Evolutionary conservation across 768 basidiomycete genomes (phyloP).

Genomic region (Trametes sanguinea): DNA sequence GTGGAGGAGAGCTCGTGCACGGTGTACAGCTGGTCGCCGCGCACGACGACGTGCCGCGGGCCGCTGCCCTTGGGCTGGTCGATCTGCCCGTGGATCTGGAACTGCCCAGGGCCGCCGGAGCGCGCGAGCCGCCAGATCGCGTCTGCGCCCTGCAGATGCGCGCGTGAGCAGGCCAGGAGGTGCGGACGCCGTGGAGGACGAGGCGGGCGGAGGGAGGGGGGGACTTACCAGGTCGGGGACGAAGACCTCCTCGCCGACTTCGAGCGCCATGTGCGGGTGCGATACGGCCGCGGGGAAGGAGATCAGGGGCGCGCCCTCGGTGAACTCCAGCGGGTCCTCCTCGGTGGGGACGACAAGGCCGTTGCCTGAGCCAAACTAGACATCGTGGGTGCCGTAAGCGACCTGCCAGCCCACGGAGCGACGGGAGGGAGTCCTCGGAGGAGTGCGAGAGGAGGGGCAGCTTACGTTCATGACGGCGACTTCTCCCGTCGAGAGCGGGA

Average conservation of each 20-base stretch:
- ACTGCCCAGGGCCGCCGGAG: conserved; percentile 44
- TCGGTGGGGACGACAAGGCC: conserved; percentile 54
- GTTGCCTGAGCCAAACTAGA: conserved; percentile 57
- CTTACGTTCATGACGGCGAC: conserved; percentile 61
- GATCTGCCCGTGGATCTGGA: conserved; percentile 56
- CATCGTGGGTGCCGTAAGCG: neutral
- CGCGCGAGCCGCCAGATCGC: conserved; percentile 65
- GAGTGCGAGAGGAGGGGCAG: neutral
- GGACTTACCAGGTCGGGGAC: conserved; percentile 64
- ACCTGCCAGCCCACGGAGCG: too few species aligned
- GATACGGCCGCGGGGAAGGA: conserved; percentile 58
- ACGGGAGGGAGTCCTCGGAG: too few species aligned
- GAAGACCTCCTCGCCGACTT: conserved; percentile 57
- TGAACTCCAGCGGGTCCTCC: conserved; percentile 38
- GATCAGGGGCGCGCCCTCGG: conserved; percentile 40
- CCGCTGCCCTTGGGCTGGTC: conserved; percentile 61
- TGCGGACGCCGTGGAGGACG: neutral
- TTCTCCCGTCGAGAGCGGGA: conserved; percentile 53
- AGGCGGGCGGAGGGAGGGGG: neutral
- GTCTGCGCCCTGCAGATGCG: conserved; percentile 54
- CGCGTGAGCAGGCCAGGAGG: neutral
- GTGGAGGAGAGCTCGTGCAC: conserved; percentile 60
- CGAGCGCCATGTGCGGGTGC: conserved; percentile 68
- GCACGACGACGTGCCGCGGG: conserved; percentile 48
- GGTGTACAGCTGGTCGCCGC: conserved; percentile 50